phyloP scores from a whole-genome alignment of 306 rosid genomes.

The Echinosophora koreensis region DNA sequence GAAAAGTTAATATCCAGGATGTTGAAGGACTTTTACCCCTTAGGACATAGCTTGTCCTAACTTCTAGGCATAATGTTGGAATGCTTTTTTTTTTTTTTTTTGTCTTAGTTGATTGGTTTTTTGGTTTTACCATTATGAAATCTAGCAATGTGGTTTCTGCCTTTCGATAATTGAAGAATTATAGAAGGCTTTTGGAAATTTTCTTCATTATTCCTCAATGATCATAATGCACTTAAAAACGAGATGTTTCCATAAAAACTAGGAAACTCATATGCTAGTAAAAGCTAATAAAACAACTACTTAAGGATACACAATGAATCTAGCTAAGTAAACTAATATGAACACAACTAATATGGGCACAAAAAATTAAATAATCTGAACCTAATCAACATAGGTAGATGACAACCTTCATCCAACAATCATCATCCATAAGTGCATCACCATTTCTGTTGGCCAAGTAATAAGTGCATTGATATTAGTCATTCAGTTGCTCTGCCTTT shows the following conservation, averaged over 20 bases:
- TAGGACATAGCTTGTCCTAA: neutral
- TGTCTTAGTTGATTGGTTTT: constrained; percentile 8
- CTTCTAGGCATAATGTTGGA: neutral
- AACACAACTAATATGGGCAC: too few species aligned
- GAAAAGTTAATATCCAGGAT: neutral
- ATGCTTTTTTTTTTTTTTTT: constrained; percentile 11
- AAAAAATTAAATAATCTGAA: too few species aligned
- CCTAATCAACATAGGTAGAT: too few species aligned
- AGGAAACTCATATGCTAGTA: too few species aligned
- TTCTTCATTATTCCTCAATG: too few species aligned
- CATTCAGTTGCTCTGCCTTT: constrained; percentile 12
- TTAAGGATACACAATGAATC: too few species aligned
- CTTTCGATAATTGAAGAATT: neutral
- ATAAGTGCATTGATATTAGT: neutral
- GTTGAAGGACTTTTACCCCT: neutral
- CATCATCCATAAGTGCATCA: constrained; percentile 28
- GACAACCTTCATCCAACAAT: too few species aligned
- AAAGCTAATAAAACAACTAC: too few species aligned
- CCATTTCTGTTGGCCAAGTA: neutral
- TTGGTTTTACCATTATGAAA: constrained; percentile 35
- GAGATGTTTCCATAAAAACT: too few species aligned
- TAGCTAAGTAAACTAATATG: too few species aligned
- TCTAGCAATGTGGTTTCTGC: neutral
- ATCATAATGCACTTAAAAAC: too few species aligned
- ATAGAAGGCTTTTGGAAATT: too few species aligned